phyloP scores from a whole-genome alignment of 768 basidiomycete species.

The Brasilioporus rufonigricans region DNA sequence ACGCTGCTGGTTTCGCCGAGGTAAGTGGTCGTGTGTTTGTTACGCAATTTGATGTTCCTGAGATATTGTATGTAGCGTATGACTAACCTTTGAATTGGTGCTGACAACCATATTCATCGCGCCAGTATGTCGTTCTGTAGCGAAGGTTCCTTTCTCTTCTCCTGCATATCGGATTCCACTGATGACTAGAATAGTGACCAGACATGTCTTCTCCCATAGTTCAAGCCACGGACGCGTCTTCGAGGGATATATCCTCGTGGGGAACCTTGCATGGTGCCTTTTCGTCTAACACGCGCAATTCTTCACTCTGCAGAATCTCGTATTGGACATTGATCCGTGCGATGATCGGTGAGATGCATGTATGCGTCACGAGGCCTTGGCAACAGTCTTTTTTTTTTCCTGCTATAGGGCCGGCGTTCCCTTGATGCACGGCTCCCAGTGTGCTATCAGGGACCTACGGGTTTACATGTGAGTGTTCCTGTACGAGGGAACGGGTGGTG shows the following conservation, averaged over 20 bases:
- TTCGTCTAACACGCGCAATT: slow-evolving; percentile 39
- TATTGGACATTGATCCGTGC: slow-evolving; percentile 56
- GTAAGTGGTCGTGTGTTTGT: slow-evolving; percentile 66
- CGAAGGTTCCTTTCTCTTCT: slow-evolving; percentile 25
- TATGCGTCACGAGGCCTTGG: too few species aligned
- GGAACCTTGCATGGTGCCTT: slow-evolving; percentile 45
- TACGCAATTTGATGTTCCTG: slow-evolving; percentile 61
- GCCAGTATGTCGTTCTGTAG: slow-evolving; percentile 51
- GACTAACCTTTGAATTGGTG: neutral
- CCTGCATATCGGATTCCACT: slow-evolving; percentile 6
- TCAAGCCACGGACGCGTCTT: slow-evolving; percentile 29
- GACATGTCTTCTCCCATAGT: slow-evolving; percentile 37
- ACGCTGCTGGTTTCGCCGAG: slow-evolving; percentile 15
- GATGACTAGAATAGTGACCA: slow-evolving; percentile 30
- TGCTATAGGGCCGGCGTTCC: too few species aligned
- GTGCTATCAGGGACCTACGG: slow-evolving; percentile 38
- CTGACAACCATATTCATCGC: slow-evolving; percentile 3
- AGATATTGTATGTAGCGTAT: slow-evolving; percentile 40
- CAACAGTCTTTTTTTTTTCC: too few species aligned
- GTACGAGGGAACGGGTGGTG: too few species aligned
- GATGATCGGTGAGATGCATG: slow-evolving; percentile 41
- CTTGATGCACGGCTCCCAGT: slow-evolving; percentile 41
- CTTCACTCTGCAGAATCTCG: slow-evolving; percentile 49
- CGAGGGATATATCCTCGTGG: slow-evolving; percentile 41
- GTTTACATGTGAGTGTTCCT: slow-evolving; percentile 43